Evolutionary conservation across 495 filamentous ascomycete species (phyloP), one percentile per base, ranked within the genome.

Genomic region (Endocarpon pusillum): DNA sequence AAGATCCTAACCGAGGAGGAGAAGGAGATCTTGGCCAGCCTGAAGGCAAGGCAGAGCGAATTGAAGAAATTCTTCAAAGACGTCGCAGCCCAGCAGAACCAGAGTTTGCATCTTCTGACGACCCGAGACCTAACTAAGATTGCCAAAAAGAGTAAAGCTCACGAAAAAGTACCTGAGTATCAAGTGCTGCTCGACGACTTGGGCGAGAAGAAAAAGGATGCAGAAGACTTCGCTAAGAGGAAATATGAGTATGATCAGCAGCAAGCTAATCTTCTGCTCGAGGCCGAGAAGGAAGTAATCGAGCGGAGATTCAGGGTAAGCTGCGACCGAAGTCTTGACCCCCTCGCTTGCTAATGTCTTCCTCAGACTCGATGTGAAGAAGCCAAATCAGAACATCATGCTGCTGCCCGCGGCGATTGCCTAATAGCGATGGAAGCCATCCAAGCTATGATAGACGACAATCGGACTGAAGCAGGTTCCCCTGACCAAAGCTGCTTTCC

Each of bases 101-200:
- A 55, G 15, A 53, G 62, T 2, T 32, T 67, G 18, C 46, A 40
- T 18, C 50, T 52, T 3, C 33, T 68, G 19, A 58, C 57, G 3
- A 48, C 53, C 5, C 58, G 58, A 17, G 51, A 53, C 0, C 48
- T 65, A 46, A 42, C 48, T 18, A 52, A 40, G 20, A 28, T 66
- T 24, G 47, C 45, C 4, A 48, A 51, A 3, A 57, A 66, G 21
- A 61, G 59, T 32, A 54, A 55, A 22, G 54, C 52, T 19, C 57
- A 66, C 40, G 48, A 50, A 35, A 49, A 55, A 16, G 50, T 58
- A 4, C 56, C 57, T 0, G 61, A 67, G 36, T 64, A 46, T 36
- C 40, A 47, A 0, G 52, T 55, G 26, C 41, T 60, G 20, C 40
- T 41, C 6, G 20, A 28, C 10, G 36, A 35, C 15, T 35, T 59